These are phyloP conservation scores for Citrus mangshanensis DNA, from an alignment of 345 rosid genomes.

Conservation along the genomic window DNA sequence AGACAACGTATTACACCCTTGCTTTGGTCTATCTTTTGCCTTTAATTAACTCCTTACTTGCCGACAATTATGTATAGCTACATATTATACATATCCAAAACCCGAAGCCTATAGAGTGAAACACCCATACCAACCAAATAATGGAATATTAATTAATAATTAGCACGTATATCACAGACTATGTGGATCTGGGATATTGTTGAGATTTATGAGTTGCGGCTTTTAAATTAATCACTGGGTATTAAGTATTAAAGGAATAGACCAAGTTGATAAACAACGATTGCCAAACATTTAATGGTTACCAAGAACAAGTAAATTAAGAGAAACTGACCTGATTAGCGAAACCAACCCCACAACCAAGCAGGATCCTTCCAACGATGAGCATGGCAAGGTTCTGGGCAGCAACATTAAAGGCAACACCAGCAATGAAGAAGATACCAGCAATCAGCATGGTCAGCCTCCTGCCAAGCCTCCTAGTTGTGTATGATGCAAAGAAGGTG, in stretches of 20 bases:
- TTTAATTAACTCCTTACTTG: neutral
- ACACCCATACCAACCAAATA: too few species aligned
- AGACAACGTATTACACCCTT: neutral
- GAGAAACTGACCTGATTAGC: conserved; percentile 66
- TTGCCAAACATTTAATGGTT: too few species aligned
- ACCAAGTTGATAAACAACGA: too few species aligned
- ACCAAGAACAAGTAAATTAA: too few species aligned
- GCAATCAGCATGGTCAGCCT: conserved; percentile 88
- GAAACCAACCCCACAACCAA: conserved; percentile 94
- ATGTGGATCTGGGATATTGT: too few species aligned
- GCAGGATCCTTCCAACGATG: conserved; percentile 78
- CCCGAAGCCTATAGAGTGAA: too few species aligned
- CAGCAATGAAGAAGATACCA: conserved; percentile 67
- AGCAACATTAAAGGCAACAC: conserved; percentile 69
- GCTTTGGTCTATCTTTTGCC: neutral
- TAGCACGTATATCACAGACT: too few species aligned
- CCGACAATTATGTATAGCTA: neutral
- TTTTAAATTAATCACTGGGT: too few species aligned
- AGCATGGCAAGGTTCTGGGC: conserved; percentile 91
- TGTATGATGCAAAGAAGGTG: conserved; percentile 92
- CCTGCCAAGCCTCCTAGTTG: conserved; percentile 80
- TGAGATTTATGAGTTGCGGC: too few species aligned
- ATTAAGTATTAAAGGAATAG: too few species aligned
- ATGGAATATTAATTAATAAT: too few species aligned
- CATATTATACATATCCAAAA: too few species aligned